Conservation (phyloP, 176 grass and related monocot species). For the Aegilops umbellulata region DNA sequence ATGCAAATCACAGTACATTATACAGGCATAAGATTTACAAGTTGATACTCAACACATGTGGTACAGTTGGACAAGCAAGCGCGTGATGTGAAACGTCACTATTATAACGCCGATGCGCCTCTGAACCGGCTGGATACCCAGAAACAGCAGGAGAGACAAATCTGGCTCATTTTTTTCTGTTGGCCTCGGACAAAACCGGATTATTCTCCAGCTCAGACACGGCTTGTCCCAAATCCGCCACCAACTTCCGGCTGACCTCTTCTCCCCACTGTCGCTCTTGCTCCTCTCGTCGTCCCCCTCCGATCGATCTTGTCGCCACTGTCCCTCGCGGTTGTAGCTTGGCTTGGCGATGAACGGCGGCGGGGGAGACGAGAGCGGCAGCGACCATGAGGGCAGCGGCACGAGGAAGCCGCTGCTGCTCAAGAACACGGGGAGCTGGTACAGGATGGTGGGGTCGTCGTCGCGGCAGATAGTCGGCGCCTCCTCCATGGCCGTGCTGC, state of each 20-base stretch:
- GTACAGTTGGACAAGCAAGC: not conserved
- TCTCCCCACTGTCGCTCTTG: not conserved
- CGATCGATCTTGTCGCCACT: not conserved
- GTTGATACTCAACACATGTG: too few relatives aligned
- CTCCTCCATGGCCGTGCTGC: slow-evolving; percentile 53
- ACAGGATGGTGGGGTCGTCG: slow-evolving; percentile 54
- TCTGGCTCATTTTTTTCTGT: not conserved
- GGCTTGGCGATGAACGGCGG: slow-evolving; percentile 24
- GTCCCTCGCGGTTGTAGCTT: not conserved
- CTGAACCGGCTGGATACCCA: not conserved
- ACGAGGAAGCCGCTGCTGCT: slow-evolving; percentile 53
- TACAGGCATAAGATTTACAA: too few relatives aligned
- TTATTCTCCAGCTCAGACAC: not conserved
- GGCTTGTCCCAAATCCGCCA: not conserved
- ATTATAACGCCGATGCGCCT: not conserved
- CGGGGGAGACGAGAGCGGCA: slow-evolving; percentile 49
- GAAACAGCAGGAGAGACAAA: not conserved
- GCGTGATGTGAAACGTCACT: not conserved
- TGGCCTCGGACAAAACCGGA: not conserved
- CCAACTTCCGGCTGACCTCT: not conserved
- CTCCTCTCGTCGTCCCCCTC: not conserved
- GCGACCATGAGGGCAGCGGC: slow-evolving; percentile 43
- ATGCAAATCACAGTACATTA: too few relatives aligned
- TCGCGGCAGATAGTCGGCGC: slow-evolving; percentile 42
- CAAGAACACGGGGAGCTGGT: slow-evolving; percentile 88